Evolutionary conservation across 2,329 filamentous ascomycete species (phyloP), one percentile per base, ranked within the genome.

Genomic region (Beauveria australis): DNA sequence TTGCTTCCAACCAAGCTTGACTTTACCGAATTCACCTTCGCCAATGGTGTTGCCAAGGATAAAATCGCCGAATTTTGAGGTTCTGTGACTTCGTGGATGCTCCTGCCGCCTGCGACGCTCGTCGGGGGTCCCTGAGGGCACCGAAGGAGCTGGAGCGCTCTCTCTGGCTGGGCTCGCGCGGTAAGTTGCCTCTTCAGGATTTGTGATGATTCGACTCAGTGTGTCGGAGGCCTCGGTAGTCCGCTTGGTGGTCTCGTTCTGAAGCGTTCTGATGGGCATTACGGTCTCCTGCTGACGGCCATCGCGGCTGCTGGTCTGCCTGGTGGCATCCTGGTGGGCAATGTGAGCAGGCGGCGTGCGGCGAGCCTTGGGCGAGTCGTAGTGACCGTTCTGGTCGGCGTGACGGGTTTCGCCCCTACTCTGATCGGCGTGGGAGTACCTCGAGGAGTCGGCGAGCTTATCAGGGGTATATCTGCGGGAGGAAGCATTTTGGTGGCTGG

Each of bases 11-110:
- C 94, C 94, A 70, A 97, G 86, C 75, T 97, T 97, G 68, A 99
- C 94, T 73, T 99, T 99, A 66, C 94, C 94, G 72, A 99, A 99
- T 75, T 99, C 94, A 64, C 94, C 94, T 78, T 99, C 94, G 54
- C 94, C 94, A 54, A 99, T 88, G 2, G 93, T 97, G 73, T 96
- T 93, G 41, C 94, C 94, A 3, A 99, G 82, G 63, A 96, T 91
- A 74, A 97, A 99, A 64, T 97, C 92, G 63, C 93, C 93, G 72
- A 99, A 97, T 66, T 91, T 92, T 47, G 89, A 92, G 10, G 70
- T 76, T 55, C 95, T 96, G 67, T 86, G 71, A 60, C 64, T 69
- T 19, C 73, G 71, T 37, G 59, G 59, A 64, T 86, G 82, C 64
- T 88, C 84, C 63, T 87, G 84, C 41, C 85, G 76, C 63, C 82